These are phyloP conservation scores for Lagerstroemia fauriei DNA, from an alignment of 441 rosid species.

Conservation along the genomic window DNA sequence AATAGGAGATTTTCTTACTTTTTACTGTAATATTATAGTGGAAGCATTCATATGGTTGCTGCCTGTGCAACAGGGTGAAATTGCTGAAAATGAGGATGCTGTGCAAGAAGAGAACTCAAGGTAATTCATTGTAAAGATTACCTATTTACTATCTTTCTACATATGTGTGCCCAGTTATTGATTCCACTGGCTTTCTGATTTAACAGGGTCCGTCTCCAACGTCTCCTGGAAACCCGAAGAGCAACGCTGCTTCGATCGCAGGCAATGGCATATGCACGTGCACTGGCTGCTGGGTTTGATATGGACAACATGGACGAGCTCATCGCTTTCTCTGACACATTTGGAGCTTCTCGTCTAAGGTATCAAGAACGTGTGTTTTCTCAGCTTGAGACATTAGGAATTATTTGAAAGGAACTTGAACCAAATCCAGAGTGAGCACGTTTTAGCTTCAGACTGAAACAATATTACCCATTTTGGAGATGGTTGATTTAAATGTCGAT, in stretches of 20 bases:
- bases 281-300: slow-evolving; percentile 75
- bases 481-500: neutral
- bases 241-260: slow-evolving; percentile 68
- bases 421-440: neutral
- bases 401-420: neutral
- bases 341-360: slow-evolving; percentile 79
- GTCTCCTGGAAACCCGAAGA: slow-evolving; percentile 65
- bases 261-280: slow-evolving; percentile 86
- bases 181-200: slow-evolving; percentile 24
- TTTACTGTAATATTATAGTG: neutral
- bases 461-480: neutral
- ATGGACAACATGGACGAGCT: slow-evolving; percentile 67
- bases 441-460: neutral
- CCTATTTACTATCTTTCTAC: neutral
- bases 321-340: slow-evolving; percentile 64
- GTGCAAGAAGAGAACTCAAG: slow-evolving; percentile 63
- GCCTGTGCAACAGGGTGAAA: slow-evolving; percentile 40
- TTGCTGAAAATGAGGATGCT: slow-evolving; percentile 37
- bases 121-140: slow-evolving; percentile 38
- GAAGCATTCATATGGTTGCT: neutral
- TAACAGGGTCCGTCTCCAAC: slow-evolving; percentile 67
- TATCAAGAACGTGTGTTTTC: slow-evolving; percentile 10
- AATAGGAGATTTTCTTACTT: neutral
- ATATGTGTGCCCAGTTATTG: neutral
- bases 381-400: neutral